A percentile compares a stretch with the other conserved stretches of the same genome.
Conservation (phyloP, 1,139 yeast species). For the Yamadazyma triangularis region DNA sequence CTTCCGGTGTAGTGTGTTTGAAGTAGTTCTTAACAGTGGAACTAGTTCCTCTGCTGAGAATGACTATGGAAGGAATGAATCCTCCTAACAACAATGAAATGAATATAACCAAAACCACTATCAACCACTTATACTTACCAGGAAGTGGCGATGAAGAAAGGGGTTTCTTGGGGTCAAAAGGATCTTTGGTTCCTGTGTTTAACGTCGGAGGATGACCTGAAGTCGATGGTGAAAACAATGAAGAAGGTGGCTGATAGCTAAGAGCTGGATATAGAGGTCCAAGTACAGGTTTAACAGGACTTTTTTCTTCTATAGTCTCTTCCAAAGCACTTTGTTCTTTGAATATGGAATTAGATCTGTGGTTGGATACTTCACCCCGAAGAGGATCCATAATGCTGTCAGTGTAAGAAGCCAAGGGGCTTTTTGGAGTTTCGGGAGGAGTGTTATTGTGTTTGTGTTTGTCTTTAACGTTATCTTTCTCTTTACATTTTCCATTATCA, state of each 20-base stretch:
- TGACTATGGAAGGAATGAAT: conserved; percentile 18
- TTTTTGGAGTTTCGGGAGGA: too few relatives aligned
- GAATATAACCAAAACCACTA: conserved; percentile 6
- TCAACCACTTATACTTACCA: background rate
- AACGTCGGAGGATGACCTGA: background rate
- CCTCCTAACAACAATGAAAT: conserved; percentile 14
- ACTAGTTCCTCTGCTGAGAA: conserved; percentile 19
- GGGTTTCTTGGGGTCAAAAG: too few relatives aligned
- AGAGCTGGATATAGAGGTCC: too few relatives aligned
- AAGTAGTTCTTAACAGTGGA: conserved; percentile 11
- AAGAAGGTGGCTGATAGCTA: too few relatives aligned
- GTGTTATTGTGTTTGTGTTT: background rate
- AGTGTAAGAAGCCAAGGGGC: background rate
- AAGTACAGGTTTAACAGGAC: background rate
- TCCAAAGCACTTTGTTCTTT: conserved; percentile 9
- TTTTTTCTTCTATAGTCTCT: background rate
- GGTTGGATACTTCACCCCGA: conserved; percentile 6
- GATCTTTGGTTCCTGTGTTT: background rate
- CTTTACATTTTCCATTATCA: background rate
- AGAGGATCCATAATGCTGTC: conserved; percentile 9
- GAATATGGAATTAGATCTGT: conserved; percentile 8
- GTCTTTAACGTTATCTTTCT: too few relatives aligned
- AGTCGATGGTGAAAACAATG: background rate
- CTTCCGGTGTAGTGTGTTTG: conserved; percentile 3
- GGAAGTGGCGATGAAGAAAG: background rate